phyloP scores from a whole-genome alignment of 169 alveolate species.

The Ichthyophthirius multifiliis region DNA sequence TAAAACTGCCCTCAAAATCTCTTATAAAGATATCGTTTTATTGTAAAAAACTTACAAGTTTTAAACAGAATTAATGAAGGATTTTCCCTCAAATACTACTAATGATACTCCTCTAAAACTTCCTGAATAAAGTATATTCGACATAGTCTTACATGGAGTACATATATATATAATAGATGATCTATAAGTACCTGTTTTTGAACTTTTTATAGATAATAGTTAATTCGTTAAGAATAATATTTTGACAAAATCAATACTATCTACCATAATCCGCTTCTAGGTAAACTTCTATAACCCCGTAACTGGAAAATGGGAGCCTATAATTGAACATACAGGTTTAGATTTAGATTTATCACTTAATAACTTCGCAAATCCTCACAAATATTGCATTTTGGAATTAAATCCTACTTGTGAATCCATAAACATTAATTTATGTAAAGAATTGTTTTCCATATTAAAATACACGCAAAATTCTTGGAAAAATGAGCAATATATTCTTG shows the following conservation, averaged over 20 bases:
- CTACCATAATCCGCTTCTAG: background rate
- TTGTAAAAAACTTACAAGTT: background rate
- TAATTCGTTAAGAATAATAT: background rate
- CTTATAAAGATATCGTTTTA: background rate
- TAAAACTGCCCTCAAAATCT: background rate
- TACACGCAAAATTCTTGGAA: background rate
- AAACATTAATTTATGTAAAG: background rate
- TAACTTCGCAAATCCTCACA: background rate
- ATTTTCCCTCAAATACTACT: no score
- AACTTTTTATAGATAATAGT: background rate
- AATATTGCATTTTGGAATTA: background rate
- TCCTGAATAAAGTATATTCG: background rate
- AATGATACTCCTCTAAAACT: no score
- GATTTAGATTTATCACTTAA: background rate
- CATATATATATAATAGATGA: background rate
- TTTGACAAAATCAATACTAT: background rate
- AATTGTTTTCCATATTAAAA: background rate
- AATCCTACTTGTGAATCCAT: slow-evolving; percentile 5
- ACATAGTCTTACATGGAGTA: background rate
- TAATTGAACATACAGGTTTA: background rate
- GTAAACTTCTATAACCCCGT: background rate
- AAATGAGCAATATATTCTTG: background rate
- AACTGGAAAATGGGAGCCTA: slow-evolving; percentile 9
- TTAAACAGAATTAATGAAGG: no score
- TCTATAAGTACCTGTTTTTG: slow-evolving; percentile 3